Percentiles rank a stretch among this genome's conserved stretches.
phyloP scores from a whole-genome alignment of 2,329 filamentous ascomycete genomes.

The Sporothrix pallida region DNA sequence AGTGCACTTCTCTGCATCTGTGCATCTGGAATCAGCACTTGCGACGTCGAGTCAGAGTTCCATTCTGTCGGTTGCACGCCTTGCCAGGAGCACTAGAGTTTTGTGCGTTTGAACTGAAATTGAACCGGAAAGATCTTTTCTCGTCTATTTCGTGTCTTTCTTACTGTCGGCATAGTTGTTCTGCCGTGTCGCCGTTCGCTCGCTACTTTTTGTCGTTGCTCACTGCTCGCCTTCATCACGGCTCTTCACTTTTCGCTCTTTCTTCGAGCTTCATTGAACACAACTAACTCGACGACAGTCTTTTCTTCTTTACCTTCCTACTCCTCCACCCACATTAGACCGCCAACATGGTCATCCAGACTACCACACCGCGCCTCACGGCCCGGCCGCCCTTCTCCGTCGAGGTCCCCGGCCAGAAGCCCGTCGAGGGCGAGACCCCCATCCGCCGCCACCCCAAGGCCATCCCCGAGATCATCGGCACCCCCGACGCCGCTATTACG shows the following conservation, averaged over 20 bases:
- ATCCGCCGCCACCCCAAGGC: conserved; percentile 69
- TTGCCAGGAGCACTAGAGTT: no score
- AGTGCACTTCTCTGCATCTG: no score
- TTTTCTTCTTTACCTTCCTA: not conserved
- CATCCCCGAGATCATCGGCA: conserved; percentile 65
- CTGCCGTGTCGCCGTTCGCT: not conserved
- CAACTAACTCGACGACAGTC: not conserved
- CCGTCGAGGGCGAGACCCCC: conserved; percentile 74
- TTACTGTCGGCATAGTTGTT: not conserved
- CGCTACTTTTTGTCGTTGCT: not conserved
- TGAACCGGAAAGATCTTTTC: no score
- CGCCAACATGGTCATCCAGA: conserved; percentile 35
- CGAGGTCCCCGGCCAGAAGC: conserved; percentile 67
- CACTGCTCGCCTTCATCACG: no score
- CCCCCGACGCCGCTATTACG: conserved; percentile 67
- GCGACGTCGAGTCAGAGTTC: conserved; percentile 1
- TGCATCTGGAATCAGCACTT: not conserved
- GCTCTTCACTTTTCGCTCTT: not conserved
- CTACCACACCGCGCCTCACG: conserved; percentile 53
- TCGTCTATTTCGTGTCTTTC: no score
- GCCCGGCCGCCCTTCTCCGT: conserved; percentile 71
- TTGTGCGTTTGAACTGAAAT: no score
- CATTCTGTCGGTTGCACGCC: not conserved
- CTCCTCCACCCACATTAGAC: not conserved
- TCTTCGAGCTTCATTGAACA: not conserved